phyloP scores from a whole-genome alignment of 768 basidiomycete species.

The Cystobasidium ongulense region DNA sequence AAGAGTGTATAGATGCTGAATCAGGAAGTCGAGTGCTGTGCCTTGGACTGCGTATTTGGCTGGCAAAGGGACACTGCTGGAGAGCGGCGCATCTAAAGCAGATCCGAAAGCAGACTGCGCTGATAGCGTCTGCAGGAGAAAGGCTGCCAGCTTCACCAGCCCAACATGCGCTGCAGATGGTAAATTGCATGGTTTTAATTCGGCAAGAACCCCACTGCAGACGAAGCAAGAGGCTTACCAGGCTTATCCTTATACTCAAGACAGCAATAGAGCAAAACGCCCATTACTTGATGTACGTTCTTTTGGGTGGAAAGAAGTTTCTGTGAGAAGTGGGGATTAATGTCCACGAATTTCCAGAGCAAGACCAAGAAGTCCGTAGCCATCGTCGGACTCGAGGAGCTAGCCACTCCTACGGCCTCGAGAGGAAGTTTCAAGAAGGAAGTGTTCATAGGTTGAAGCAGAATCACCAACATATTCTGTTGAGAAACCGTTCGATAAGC shows the following conservation, averaged over 20 bases:
- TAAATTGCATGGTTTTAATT: not conserved
- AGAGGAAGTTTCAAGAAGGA: slow-evolving; percentile 36
- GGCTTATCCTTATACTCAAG: slow-evolving; percentile 90
- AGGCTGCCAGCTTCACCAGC: slow-evolving; percentile 76
- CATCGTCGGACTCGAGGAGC: slow-evolving; percentile 6
- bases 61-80: not conserved
- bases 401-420: slow-evolving; percentile 14
- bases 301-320: slow-evolving; percentile 72
- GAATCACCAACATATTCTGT: slow-evolving; percentile 3
- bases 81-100: slow-evolving; percentile 11
- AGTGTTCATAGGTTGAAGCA: slow-evolving; percentile 54
- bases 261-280: slow-evolving; percentile 68
- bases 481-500: not conserved
- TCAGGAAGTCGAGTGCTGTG: slow-evolving; percentile 73
- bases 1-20: slow-evolving; percentile 76
- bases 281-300: slow-evolving; percentile 62
- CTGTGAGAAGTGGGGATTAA: slow-evolving; percentile 92
- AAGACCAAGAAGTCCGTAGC: slow-evolving; percentile 43
- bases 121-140: slow-evolving; percentile 83
- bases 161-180: slow-evolving; percentile 58
- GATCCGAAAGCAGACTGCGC: slow-evolving; percentile 69
- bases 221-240: slow-evolving; percentile 45
- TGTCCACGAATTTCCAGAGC: slow-evolving; percentile 82
- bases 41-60: slow-evolving; percentile 27
- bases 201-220: not conserved